A percentile compares a stretch with the other conserved stretches of the same genome.
These are phyloP conservation scores for Dothistroma pini DNA, from an alignment of 2,329 filamentous ascomycete species.

Conservation along the genomic window DNA sequence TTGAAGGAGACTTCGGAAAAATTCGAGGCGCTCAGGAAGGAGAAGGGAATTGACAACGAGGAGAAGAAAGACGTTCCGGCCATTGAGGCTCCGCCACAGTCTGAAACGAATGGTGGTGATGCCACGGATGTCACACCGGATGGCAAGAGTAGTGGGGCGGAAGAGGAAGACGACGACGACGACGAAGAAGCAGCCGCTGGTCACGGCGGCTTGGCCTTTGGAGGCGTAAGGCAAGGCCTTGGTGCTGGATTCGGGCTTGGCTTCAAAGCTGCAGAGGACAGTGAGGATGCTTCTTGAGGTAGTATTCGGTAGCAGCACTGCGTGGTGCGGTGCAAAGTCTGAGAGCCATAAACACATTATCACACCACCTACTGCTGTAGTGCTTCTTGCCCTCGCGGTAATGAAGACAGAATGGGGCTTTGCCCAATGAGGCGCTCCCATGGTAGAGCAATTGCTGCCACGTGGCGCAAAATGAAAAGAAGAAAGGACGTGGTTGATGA, in stretches of 20 bases:
- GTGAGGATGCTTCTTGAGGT: background rate
- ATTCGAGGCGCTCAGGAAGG: constrained; percentile 57
- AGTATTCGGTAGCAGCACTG: background rate
- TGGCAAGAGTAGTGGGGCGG: constrained; percentile 22
- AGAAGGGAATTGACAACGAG: constrained; percentile 39
- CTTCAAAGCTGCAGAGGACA: constrained; percentile 9
- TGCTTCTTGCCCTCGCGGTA: background rate
- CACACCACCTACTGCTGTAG: background rate
- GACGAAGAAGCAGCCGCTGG: constrained; percentile 18
- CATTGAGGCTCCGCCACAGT: constrained; percentile 14
- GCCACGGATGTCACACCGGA: background rate
- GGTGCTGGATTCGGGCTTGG: constrained; percentile 19
- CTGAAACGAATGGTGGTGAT: background rate
- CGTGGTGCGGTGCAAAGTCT: background rate
- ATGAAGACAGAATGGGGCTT: no score
- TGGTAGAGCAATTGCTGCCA: no score
- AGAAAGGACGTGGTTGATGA: no score
- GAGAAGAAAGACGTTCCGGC: constrained; percentile 7
- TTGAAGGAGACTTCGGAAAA: constrained; percentile 76
- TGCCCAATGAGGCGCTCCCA: no score
- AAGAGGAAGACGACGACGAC: constrained; percentile 18
- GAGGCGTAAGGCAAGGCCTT: constrained; percentile 12
- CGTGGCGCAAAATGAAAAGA: no score
- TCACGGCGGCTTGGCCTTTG: constrained; percentile 19
- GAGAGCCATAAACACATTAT: background rate